Conservation (phyloP, 2,329 filamentous ascomycete genomes). For the Colletotrichum gigasporum region DNA sequence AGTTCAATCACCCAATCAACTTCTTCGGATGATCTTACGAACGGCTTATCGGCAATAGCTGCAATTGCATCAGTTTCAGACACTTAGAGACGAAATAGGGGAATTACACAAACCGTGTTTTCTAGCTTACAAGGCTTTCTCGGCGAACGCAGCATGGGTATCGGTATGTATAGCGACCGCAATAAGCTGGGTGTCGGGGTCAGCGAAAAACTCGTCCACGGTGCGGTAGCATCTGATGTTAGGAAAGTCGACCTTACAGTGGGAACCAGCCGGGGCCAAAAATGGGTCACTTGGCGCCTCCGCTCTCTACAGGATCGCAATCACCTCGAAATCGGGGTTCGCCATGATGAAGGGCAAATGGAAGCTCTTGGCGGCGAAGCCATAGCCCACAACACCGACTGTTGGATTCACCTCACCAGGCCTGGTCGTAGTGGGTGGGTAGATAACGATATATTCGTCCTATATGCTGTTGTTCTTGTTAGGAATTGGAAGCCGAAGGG, state of each 20-base stretch:
- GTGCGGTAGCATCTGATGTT: conserved; percentile 65
- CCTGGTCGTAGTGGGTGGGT: no score
- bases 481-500: no score
- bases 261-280: conserved; percentile 43
- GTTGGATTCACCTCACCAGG: no score
- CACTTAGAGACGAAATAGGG: no score
- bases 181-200: conserved; percentile 67
- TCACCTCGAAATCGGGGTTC: conserved; percentile 54
- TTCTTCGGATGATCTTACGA: conserved; percentile 66
- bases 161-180: conserved; percentile 65
- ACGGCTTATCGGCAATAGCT: conserved; percentile 74
- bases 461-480: no score
- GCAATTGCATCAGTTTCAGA: background rate
- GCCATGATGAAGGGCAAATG: conserved; percentile 60
- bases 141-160: conserved; percentile 62
- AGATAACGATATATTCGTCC: no score
- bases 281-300: conserved; percentile 42
- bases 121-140: conserved; percentile 63
- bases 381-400: conserved; percentile 60
- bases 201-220: conserved; percentile 66
- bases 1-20: conserved; percentile 62
- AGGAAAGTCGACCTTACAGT: conserved; percentile 60
- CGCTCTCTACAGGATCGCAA: conserved; percentile 59
- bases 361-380: conserved; percentile 56
- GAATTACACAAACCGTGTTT: conserved; percentile 61